Evolutionary conservation across 768 basidiomycete genomes (phyloP), one percentile per base, ranked within the genome.

Genomic region (Solioccasus polychromus): DNA sequence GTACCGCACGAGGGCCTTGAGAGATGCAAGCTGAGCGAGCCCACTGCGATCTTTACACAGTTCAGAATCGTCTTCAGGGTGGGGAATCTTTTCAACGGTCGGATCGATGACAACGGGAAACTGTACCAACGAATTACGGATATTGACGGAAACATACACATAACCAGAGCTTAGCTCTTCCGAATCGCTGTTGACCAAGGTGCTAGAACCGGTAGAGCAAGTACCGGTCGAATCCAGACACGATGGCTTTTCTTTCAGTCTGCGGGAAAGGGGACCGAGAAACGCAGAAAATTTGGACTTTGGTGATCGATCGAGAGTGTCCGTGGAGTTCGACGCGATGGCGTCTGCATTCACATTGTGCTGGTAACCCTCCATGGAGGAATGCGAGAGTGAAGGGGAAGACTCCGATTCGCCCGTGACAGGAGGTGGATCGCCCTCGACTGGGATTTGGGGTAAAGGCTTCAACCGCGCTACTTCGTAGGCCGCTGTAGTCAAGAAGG

Each of bases 1-100:
- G 18, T 78, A 68, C 28, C 68, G 68, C 30, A 78, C 63, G 43
- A 78, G 66, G 29, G 72, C 72, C 12, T 64, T 54, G 29, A 78
- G 59, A 7, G 74, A 69, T 17, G 61, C 64, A 36, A 66, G 68
- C 31, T 68, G 57, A 32, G 54, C 60, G 12, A 67, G 23, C 3
- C 66, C 59, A 12, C 54, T 53, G 10, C 24, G 36, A 44, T 64
- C 63, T 28, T 54, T 52, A 51, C 56, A 68, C 2, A 69, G 31
- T 41, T 69, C 67, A 3, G 52, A 38, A 5, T 24, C 48, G 9
- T 67, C 67, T 18, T 62, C 67, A 7, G 61, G 52, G 28, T 67
- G 62, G 25, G 56, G 42, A 57, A 63, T 59, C 35, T 69, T 54
- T 10, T 60, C 56, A 25, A 67, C 62, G 8, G 58, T 48, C 4